Conservation (phyloP, 768 basidiomycete species). For the Baorangia bicolor region DNA sequence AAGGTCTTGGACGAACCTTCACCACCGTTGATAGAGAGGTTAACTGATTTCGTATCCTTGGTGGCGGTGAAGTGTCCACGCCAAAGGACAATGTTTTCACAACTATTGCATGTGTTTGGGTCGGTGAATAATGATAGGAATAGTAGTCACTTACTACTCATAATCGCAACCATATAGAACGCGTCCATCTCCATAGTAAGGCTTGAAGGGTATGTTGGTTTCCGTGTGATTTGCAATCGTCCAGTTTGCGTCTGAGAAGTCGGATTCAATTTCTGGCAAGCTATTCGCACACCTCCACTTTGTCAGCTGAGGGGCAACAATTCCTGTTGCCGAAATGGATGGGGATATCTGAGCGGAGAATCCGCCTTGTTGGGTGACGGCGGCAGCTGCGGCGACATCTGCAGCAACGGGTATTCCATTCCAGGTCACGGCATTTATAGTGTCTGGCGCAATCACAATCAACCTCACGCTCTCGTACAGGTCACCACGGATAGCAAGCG, state of each 20-base stretch:
- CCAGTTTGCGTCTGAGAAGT: constrained; percentile 68
- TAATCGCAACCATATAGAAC: constrained; percentile 88
- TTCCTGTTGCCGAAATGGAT: constrained; percentile 28
- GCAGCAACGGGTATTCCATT: constrained; percentile 54
- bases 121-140: constrained; percentile 3
- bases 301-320: constrained; percentile 48
- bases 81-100: constrained; percentile 81
- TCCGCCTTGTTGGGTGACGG: constrained; percentile 39
- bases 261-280: constrained; percentile 61
- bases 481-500: constrained; percentile 67
- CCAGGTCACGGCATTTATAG: constrained; percentile 61
- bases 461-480: constrained; percentile 56
- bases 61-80: constrained; percentile 74
- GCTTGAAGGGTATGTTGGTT: constrained; percentile 70
- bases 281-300: constrained; percentile 78
- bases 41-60: constrained; percentile 59
- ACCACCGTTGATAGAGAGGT: constrained; percentile 80
- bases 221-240: constrained; percentile 63
- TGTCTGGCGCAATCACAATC: constrained; percentile 61
- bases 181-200: constrained; percentile 70
- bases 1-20: constrained; percentile 45
- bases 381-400: constrained; percentile 31
- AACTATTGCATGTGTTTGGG: constrained; percentile 41
- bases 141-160: constrained; percentile 57
- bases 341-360: constrained; percentile 48